phyloP scores from a whole-genome alignment of 805 yeast genomes.

The Yueomyces sp. region DNA sequence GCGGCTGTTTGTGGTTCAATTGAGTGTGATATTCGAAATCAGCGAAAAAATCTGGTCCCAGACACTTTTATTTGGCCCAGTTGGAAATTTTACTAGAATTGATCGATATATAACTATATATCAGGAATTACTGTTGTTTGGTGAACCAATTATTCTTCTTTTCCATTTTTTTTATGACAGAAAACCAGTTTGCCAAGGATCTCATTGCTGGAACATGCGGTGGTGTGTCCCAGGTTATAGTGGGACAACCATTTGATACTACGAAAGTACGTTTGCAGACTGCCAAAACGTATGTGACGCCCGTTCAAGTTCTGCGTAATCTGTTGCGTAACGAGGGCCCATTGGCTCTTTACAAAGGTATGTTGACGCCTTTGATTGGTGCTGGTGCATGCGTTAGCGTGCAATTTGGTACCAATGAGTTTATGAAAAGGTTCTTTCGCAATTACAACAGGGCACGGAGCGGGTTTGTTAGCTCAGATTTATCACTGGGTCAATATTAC shows the following conservation, averaged over 20 bases:
- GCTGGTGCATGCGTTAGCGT: slow-evolving; percentile 97
- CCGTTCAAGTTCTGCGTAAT: slow-evolving; percentile 64
- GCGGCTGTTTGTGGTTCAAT: too few relatives aligned
- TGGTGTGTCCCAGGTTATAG: slow-evolving; percentile 89
- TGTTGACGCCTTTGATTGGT: slow-evolving; percentile 84
- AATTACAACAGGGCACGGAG: slow-evolving; percentile 19
- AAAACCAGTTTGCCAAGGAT: slow-evolving; percentile 34
- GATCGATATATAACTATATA: too few relatives aligned
- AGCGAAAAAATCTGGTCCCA: too few relatives aligned
- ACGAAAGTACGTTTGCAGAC: slow-evolving; percentile 88
- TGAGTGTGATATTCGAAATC: too few relatives aligned
- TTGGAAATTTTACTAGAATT: too few relatives aligned
- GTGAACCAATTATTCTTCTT: too few relatives aligned
- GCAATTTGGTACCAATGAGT: slow-evolving; percentile 90
- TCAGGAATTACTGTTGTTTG: too few relatives aligned
- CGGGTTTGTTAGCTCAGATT: slow-evolving; percentile 18
- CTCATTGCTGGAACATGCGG: slow-evolving; percentile 87
- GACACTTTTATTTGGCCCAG: too few relatives aligned
- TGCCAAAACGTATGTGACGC: slow-evolving; percentile 57
- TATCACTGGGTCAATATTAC: slow-evolving; percentile 53
- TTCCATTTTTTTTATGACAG: neutral
- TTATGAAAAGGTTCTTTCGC: slow-evolving; percentile 68
- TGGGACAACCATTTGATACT: slow-evolving; percentile 94
- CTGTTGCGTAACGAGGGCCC: slow-evolving; percentile 72
- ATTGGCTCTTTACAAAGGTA: slow-evolving; percentile 82